A percentile compares a stretch with the other conserved stretches of the same genome.
Conservation (phyloP, 345 rosid genomes). For the Populus simonii region DNA sequence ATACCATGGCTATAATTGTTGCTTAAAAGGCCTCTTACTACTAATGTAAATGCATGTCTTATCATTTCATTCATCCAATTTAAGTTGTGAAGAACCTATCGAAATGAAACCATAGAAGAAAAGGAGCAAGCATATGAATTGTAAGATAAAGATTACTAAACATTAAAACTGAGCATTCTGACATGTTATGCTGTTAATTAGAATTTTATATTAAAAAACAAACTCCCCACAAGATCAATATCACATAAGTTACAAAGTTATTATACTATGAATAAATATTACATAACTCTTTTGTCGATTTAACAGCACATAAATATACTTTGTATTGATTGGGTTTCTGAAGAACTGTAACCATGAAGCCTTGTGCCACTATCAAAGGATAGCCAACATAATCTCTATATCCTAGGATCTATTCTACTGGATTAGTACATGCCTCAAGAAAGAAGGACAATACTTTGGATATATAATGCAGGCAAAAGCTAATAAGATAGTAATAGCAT, state of each 20-base stretch:
- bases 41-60: conserved; percentile 55
- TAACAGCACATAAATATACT: no score
- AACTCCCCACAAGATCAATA: no score
- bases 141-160: not conserved
- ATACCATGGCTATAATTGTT: conserved; percentile 76
- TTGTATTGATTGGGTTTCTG: not conserved
- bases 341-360: not conserved
- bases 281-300: no score
- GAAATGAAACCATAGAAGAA: not conserved
- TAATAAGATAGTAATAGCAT: no score
- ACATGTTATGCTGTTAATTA: not conserved
- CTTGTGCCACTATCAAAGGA: not conserved
- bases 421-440: not conserved
- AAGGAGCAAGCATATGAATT: not conserved
- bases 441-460: not conserved
- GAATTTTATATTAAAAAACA: not conserved
- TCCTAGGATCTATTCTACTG: not conserved
- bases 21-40: conserved; percentile 56
- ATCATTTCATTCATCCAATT: conserved; percentile 66
- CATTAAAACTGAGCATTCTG: no score
- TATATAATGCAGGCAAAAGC: no score
- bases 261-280: no score
- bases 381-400: not conserved
- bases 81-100: conserved; percentile 7
- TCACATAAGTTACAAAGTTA: not conserved